Evolutionary conservation across 306 rosid species (phyloP), one percentile per base, ranked within the genome.

Genomic region (Clitoria ternatea): DNA sequence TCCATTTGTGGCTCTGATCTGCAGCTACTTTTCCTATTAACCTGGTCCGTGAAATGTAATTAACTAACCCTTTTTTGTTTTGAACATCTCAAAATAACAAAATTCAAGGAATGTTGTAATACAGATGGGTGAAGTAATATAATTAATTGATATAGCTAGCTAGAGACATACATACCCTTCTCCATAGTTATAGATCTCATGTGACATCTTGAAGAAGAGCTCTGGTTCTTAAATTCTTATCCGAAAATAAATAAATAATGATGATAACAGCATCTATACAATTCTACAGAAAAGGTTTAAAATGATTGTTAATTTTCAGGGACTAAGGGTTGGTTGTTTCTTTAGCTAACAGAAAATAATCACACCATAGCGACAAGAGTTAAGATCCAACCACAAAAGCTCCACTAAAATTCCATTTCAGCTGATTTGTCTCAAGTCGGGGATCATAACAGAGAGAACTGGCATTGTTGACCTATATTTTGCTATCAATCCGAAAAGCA

Each of bases 401-500:
- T 73, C 99, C 99, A 66, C 50, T 89, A 63, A 95, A 95, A 86
- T 92, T 89, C 98, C 98, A 92, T 74, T 82, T 89, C n/a, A 92
- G 86, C 66, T 89, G 96, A 81, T 92, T 83, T 64, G 96, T 85
- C 84, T 66, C 84, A 1, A 92, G 85, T 45, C 89, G 88, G 47
- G 98, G 63, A 89, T 72, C 67, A 92, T 92, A 19, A 92, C 98
- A 33, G 96, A 92, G 32, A 92, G 84, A 75, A 89, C 98, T n/a
- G 96, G 97, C 97, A 92, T 92, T 13, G 97, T 85, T 69, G 97
- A 94, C 82, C 97, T 81, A 75, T 92, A 92, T 80, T 92, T 92
- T 2, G 97, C 96, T 62, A 92, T 89, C 90, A 92, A 87, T 79
- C 96, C 89, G 91, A 75, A 76, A 83, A 19, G 66, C 33, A 22